A percentile compares a stretch with the other conserved stretches of the same genome.
phyloP scores from a whole-genome alignment of 768 basidiomycete species.

The Kwoniella botswanensis region DNA sequence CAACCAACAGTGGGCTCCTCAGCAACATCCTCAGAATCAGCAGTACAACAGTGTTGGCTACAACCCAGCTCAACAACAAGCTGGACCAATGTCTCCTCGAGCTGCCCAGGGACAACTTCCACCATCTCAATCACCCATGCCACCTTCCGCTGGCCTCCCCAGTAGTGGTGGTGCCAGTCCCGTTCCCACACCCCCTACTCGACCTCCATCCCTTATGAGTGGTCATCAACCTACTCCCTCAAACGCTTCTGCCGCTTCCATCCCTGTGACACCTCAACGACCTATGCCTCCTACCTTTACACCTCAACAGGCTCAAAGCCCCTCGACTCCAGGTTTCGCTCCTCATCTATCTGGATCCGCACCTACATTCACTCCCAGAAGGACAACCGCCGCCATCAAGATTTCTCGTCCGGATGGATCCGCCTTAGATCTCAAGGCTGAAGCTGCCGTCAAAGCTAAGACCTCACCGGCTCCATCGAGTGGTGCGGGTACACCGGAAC shows the following conservation, averaged over 20 bases:
- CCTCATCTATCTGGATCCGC: conserved; percentile 54
- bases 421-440: conserved; percentile 62
- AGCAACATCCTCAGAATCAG: conserved; percentile 42
- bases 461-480: conserved; percentile 55
- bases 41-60: conserved; percentile 28
- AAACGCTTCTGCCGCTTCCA: conserved; percentile 25
- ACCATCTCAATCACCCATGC: conserved; percentile 32
- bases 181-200: conserved; percentile 43
- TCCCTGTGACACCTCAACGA: conserved; percentile 42
- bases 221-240: conserved; percentile 39
- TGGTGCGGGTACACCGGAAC: conserved; percentile 51
- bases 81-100: conserved; percentile 39
- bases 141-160: conserved; percentile 34
- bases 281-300: conserved; percentile 37
- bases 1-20: conserved; percentile 42
- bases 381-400: conserved; percentile 58
- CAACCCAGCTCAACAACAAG: conserved; percentile 21
- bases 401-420: conserved; percentile 61
- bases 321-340: conserved; percentile 25
- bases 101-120: conserved; percentile 28
- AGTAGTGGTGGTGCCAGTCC: conserved; percentile 43
- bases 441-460: conserved; percentile 60
- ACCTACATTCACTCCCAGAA: conserved; percentile 57
- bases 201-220: conserved; percentile 39
- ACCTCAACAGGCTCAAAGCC: conserved; percentile 22